Percentiles rank a stretch among this genome's conserved stretches.
These are phyloP conservation scores for Rosa persica DNA, from an alignment of 306 rosid genomes.

Conservation along the genomic window DNA sequence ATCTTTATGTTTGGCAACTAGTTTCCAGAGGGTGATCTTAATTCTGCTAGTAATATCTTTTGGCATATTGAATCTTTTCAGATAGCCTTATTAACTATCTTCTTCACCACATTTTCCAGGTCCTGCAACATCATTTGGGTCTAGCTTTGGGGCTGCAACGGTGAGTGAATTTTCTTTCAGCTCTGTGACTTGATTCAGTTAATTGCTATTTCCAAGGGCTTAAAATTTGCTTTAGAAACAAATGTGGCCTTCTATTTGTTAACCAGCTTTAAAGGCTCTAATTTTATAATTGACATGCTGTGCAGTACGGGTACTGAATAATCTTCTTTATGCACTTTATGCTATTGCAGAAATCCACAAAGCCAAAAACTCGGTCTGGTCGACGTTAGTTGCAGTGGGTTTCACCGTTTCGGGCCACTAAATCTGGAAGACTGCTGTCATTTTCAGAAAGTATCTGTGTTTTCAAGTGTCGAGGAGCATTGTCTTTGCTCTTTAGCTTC, in stretches of 20 bases:
- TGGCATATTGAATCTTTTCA: background rate
- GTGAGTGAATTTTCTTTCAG: slow-evolving; percentile 47
- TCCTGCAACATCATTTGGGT: slow-evolving; percentile 71
- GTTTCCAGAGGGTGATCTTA: background rate
- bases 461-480: slow-evolving; percentile 15
- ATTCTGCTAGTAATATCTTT: background rate
- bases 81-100: background rate
- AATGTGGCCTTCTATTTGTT: background rate
- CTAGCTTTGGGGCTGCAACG: slow-evolving; percentile 78
- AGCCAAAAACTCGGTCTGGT: slow-evolving; percentile 66
- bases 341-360: slow-evolving; percentile 66
- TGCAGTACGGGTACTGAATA: slow-evolving; percentile 26
- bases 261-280: slow-evolving; percentile 1
- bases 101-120: slow-evolving; percentile 44
- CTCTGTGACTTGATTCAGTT: slow-evolving; percentile 6
- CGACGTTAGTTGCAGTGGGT: slow-evolving; percentile 51
- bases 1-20: background rate
- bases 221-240: background rate
- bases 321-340: slow-evolving; percentile 12
- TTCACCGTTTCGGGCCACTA: slow-evolving; percentile 13
- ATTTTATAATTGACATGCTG: slow-evolving; percentile 1
- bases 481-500: slow-evolving; percentile 29
- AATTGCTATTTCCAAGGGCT: background rate
- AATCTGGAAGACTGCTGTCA: slow-evolving; percentile 24
- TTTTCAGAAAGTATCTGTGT: slow-evolving; percentile 10